phyloP scores from a whole-genome alignment of 495 filamentous ascomycete genomes.

The Penicillium ucsense region DNA sequence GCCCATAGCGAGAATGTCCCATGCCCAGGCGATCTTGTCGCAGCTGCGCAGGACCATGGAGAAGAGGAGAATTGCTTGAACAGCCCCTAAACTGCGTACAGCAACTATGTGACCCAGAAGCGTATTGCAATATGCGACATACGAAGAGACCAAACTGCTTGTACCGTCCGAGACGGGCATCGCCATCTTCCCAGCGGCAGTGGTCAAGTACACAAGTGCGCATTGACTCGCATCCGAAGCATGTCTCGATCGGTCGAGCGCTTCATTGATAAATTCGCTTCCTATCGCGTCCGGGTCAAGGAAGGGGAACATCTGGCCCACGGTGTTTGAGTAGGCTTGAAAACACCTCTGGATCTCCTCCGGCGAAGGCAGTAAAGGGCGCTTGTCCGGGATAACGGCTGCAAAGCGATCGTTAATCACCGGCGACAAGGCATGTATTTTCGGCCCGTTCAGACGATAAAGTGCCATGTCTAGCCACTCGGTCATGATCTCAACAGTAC shows the following conservation, averaged over 20 bases:
- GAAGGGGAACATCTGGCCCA: slow-evolving; percentile 1
- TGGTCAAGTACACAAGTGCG: slow-evolving; percentile 1
- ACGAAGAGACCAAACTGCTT: not conserved
- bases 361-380: not conserved
- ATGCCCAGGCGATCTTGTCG: slow-evolving; percentile 6
- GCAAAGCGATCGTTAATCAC: not conserved
- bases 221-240: not conserved
- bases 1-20: slow-evolving; percentile 7
- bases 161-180: not conserved
- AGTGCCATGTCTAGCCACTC: slow-evolving; percentile 10
- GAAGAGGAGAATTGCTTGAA: slow-evolving; percentile 4
- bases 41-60: slow-evolving; percentile 5
- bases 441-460: slow-evolving; percentile 2
- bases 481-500: slow-evolving; percentile 6
- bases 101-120: slow-evolving; percentile 5
- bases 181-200: not conserved
- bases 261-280: not conserved
- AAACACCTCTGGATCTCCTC: not conserved
- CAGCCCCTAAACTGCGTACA: not conserved
- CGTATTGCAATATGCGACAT: slow-evolving; percentile 6
- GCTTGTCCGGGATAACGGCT: not conserved
- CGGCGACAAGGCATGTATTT: slow-evolving; percentile 1
- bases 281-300: not conserved
- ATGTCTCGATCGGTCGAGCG: not conserved
- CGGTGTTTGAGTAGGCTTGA: not conserved